Conservation (phyloP, 345 rosid species). For the Acer yangbiense region DNA sequence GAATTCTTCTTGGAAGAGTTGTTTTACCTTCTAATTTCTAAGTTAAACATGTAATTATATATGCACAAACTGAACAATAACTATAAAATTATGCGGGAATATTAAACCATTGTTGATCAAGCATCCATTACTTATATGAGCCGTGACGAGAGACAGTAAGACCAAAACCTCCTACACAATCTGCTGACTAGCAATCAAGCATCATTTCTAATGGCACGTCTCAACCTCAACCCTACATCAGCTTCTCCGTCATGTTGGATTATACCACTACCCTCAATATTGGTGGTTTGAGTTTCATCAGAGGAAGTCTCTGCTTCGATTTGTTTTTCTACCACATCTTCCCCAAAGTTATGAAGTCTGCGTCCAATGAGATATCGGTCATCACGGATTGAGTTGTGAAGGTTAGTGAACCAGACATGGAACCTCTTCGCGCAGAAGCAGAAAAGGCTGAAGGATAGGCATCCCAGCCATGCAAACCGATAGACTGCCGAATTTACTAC, state of each 20-base stretch:
- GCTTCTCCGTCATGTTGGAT: slow-evolving; percentile 46
- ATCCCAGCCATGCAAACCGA: slow-evolving; percentile 96
- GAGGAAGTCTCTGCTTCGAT: slow-evolving; percentile 27
- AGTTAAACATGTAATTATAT: not conserved
- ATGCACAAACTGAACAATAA: slow-evolving; percentile 5
- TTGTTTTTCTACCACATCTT: slow-evolving; percentile 41
- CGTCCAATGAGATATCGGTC: slow-evolving; percentile 95
- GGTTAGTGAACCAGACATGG: slow-evolving; percentile 96
- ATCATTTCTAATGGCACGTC: slow-evolving; percentile 50
- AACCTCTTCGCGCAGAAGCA: slow-evolving; percentile 88
- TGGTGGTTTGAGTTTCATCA: slow-evolving; percentile 34
- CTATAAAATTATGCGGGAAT: not conserved
- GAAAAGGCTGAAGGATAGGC: slow-evolving; percentile 69
- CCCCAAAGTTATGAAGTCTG: slow-evolving; percentile 89
- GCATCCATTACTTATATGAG: not conserved
- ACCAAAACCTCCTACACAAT: slow-evolving; percentile 1
- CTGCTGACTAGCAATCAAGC: slow-evolving; percentile 17
- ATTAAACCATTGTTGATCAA: not conserved
- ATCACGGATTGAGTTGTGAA: slow-evolving; percentile 95
- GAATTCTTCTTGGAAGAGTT: too few species aligned
- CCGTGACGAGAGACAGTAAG: not conserved
- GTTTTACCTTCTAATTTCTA: not conserved
- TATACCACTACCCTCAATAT: slow-evolving; percentile 29
- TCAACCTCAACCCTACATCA: slow-evolving; percentile 59
- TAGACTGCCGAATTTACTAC: slow-evolving; percentile 94